Conservation (phyloP, 2,329 filamentous ascomycete genomes). For the Ophiostoma angusticollis region DNA sequence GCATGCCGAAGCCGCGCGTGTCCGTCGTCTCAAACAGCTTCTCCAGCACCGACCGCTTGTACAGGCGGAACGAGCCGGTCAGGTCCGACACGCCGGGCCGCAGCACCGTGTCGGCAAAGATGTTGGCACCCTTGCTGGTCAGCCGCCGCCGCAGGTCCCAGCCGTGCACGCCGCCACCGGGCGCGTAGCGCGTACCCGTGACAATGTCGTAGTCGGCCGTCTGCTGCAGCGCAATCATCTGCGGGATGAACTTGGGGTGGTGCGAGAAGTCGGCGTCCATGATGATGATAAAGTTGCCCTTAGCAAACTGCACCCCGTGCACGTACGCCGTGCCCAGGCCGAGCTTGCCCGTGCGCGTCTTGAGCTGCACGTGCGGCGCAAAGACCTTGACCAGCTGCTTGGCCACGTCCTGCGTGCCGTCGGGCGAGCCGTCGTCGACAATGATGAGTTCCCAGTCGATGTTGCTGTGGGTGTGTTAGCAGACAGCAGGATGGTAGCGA, state of each 20-base stretch:
- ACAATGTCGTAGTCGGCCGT: constrained; percentile 82
- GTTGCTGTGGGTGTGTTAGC: constrained; percentile 42
- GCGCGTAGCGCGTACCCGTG: constrained; percentile 88
- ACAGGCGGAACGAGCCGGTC: constrained; percentile 87
- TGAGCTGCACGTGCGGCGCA: constrained; percentile 64
- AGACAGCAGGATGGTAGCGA: no score
- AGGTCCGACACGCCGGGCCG: constrained; percentile 89
- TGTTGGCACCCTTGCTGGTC: constrained; percentile 75
- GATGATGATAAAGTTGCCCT: constrained; percentile 94
- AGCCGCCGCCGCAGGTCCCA: constrained; percentile 92
- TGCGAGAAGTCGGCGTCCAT: constrained; percentile 99
- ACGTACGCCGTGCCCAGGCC: constrained; percentile 96
- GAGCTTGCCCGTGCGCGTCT: constrained; percentile 84
- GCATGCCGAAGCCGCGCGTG: constrained; percentile 96
- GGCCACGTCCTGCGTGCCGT: constrained; percentile 85
- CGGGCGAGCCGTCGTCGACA: constrained; percentile 94
- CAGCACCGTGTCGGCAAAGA: constrained; percentile 90
- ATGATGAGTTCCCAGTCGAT: constrained; percentile 97
- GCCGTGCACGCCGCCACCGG: constrained; percentile 78
- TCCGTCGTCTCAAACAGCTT: constrained; percentile 84
- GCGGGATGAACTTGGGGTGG: constrained; percentile 96
- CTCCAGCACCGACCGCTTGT: constrained; percentile 80
- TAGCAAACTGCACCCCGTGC: constrained; percentile 79
- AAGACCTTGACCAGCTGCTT: constrained; percentile 83
- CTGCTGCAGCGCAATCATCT: constrained; percentile 78